Evolutionary conservation across 2,329 filamentous ascomycete genomes (phyloP), one percentile per base, ranked within the genome.

Genomic region (Colletotrichum aenigma): DNA sequence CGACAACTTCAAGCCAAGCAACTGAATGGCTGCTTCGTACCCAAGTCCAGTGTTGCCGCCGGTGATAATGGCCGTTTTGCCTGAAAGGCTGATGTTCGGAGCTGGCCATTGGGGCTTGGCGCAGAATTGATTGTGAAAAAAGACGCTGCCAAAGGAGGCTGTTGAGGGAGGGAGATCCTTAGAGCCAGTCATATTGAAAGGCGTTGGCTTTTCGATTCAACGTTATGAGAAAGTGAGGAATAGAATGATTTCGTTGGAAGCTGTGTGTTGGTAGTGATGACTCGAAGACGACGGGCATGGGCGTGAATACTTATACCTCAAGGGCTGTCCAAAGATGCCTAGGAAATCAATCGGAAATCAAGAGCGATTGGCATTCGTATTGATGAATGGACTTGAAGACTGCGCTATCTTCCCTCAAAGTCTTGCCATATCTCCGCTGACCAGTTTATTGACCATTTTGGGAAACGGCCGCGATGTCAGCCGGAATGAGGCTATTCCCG

Each of bases 1-100:
- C 4, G 84, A 84, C 7, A 89, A 80, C 2, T 81, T 80, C 15
- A 86, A 76, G 1, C 78, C 75, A 2, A 87, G 81, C 26, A 90
- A 82, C 52, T 87, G 86, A 1, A 81, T 78, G n/a, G 85, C 81
- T 1, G 85, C 80, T 75, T 88, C 86, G n/a, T 87, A 83, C 2
- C 89, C 89, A 1, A 91, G 81, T 0, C 89, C 89, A 0, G 80
- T 81, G 72, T 89, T 91, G 18, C 84, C 81, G 2, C 89, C 89
- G 0, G 88, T 90, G 10, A 91, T 82, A 58, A 91, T 87, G 64
- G 86, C 86, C 1, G 84, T 85, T 71, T 86, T 81, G 1, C 82
- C 81, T 1, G 80, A 79, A n/a, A 87, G 77, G 52, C 80, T 74
- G 7, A 75, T 77, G 9, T 67, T 64, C 5, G 71, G 71, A 4